phyloP scores from a whole-genome alignment of 2,329 filamentous ascomycete species.

The Chrysoporthe austroafricana region DNA sequence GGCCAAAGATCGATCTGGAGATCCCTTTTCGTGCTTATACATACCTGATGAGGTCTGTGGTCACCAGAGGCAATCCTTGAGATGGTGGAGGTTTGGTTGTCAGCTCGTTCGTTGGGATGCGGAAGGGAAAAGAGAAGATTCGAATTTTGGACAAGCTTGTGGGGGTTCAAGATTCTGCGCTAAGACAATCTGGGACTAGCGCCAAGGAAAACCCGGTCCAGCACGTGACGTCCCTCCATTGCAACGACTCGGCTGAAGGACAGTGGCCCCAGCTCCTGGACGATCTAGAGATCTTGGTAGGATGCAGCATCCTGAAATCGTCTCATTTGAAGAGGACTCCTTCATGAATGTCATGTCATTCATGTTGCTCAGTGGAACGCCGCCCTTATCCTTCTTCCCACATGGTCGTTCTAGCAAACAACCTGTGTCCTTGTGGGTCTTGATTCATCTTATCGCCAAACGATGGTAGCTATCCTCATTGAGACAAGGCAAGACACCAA shows the following conservation, averaged over 20 bases:
- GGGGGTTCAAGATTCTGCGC: constrained; percentile 19
- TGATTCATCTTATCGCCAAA: neutral
- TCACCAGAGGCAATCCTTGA: constrained; percentile 31
- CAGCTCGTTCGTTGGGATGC: constrained; percentile 26
- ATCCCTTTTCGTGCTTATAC: constrained; percentile 9
- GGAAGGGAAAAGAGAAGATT: constrained; percentile 18
- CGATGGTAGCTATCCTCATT: no score
- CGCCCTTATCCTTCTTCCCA: neutral
- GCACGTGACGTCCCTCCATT: constrained; percentile 19
- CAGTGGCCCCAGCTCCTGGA: neutral
- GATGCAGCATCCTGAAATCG: no score
- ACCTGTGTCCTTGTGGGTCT: neutral
- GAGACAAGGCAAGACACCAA: no score
- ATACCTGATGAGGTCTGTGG: constrained; percentile 30
- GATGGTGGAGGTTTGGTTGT: constrained; percentile 26
- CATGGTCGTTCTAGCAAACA: no score
- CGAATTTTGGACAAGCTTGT: constrained; percentile 23
- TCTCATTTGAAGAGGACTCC: neutral
- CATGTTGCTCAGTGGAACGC: neutral
- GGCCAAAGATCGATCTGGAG: no score
- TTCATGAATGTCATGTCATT: neutral
- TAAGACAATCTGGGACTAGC: neutral
- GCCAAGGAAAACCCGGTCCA: neutral
- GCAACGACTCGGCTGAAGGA: neutral
- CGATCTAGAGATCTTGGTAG: no score